Evolutionary conservation across 1,284 basidiomycete genomes (phyloP).

Genomic region (Leucoagaricus sp.): DNA sequence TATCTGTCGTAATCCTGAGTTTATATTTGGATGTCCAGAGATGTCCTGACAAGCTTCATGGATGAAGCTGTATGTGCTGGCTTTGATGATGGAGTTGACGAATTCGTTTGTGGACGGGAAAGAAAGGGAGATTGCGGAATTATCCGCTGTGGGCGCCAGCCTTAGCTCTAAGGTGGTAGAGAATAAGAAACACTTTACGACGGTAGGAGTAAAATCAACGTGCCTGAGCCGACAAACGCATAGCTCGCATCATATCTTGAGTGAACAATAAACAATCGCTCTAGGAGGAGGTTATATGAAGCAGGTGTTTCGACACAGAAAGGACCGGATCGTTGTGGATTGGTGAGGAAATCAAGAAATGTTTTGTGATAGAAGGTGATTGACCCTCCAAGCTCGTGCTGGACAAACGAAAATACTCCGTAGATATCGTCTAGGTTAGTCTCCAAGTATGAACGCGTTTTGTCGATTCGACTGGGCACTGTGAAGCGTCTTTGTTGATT

Average conservation of each 20-base stretch:
- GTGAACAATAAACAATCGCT: not conserved
- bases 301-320: not conserved
- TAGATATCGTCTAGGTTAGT: not conserved
- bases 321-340: not conserved
- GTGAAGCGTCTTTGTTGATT: no score
- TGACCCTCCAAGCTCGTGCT: not conserved
- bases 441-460: not conserved
- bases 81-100: not conserved
- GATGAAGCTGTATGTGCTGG: not conserved
- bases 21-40: not conserved
- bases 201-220: no score
- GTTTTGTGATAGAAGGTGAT: slow-evolving; percentile 7
- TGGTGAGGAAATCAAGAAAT: not conserved
- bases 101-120: not conserved
- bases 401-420: not conserved
- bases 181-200: no score
- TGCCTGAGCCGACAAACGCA: not conserved
- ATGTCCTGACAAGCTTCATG: not conserved
- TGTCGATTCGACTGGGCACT: not conserved
- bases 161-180: no score
- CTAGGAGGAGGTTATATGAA: not conserved
- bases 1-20: not conserved
- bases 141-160: no score
- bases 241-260: not conserved
- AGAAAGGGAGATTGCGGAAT: not conserved